These are phyloP conservation scores for Botryotinia globosa DNA, from an alignment of 2,329 filamentous ascomycete genomes.

Conservation along the genomic window DNA sequence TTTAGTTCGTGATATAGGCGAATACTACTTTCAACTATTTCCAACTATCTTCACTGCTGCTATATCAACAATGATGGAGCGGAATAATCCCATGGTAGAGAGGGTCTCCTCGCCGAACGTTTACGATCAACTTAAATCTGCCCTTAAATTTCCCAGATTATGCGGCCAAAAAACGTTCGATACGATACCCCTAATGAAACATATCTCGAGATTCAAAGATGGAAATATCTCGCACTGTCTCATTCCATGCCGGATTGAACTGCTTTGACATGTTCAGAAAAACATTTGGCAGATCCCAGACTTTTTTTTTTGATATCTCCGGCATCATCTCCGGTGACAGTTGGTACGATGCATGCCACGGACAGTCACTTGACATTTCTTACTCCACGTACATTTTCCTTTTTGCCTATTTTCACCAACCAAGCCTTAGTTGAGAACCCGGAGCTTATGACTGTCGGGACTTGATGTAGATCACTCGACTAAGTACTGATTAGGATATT, in stretches of 20 bases:
- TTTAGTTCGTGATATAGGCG: background rate
- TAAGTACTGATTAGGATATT: background rate
- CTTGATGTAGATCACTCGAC: conserved; percentile 1
- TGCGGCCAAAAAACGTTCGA: background rate
- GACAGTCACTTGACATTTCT: conserved; percentile 11
- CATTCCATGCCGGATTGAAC: background rate
- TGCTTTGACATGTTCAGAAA: background rate
- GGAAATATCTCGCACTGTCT: background rate
- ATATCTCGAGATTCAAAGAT: background rate
- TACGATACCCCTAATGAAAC: background rate
- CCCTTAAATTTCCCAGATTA: background rate
- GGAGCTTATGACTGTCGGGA: background rate
- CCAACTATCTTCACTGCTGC: background rate
- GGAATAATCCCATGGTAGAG: background rate
- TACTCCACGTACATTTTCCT: background rate
- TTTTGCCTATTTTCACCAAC: background rate
- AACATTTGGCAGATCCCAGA: background rate
- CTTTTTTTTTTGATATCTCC: background rate
- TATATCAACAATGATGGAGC: background rate
- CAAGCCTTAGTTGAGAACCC: background rate
- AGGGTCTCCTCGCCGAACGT: background rate
- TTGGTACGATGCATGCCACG: background rate
- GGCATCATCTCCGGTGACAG: background rate
- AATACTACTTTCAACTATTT: background rate
- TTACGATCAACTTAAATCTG: background rate